phyloP scores from a whole-genome alignment of 1,284 basidiomycete genomes.

The Malassezia obtusa region DNA sequence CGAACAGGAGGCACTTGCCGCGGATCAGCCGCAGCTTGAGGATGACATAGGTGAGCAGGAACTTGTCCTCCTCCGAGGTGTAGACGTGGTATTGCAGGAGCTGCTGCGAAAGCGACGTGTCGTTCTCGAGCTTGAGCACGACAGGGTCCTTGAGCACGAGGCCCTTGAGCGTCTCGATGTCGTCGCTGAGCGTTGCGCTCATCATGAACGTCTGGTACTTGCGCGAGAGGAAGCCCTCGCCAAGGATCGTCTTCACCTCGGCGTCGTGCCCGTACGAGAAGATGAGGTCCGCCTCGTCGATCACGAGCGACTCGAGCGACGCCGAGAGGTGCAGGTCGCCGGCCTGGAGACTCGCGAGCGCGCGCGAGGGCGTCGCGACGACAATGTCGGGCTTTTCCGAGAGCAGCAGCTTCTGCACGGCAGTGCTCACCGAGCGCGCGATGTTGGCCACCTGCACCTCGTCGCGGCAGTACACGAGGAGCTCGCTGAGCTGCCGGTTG shows the following conservation, averaged over 20 bases:
- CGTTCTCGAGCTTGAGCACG: conserved; percentile 46
- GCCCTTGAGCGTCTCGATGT: conserved; percentile 82
- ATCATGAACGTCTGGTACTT: conserved; percentile 90
- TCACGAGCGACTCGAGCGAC: conserved; percentile 71
- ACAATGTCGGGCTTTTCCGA: conserved; percentile 85
- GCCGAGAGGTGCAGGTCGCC: conserved; percentile 52
- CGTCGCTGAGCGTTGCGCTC: conserved; percentile 95
- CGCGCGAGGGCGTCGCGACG: conserved; percentile 79
- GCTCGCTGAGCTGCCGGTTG: conserved; percentile 58
- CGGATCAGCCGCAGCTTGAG: conserved; percentile 86
- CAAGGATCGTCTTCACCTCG: conserved; percentile 75
- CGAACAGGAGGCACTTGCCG: conserved; percentile 93
- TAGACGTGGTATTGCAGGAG: conserved; percentile 40
- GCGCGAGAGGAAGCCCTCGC: conserved; percentile 62
- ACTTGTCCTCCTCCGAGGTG: conserved; percentile 80
- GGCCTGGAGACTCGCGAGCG: conserved; percentile 66
- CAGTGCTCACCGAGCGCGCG: conserved; percentile 56
- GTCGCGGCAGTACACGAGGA: conserved; percentile 65
- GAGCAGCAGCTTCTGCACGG: conserved; percentile 72
- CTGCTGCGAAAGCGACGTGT: conserved; percentile 19
- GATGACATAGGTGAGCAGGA: conserved; percentile 85
- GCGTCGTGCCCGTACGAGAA: conserved; percentile 91
- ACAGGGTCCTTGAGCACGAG: conserved; percentile 78
- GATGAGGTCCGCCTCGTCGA: conserved; percentile 96
- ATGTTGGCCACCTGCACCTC: conserved; percentile 66